Percentiles rank a stretch among this genome's conserved stretches.
Conservation (phyloP, 345 rosid genomes). For the Rhodomyrtus tomentosa region DNA sequence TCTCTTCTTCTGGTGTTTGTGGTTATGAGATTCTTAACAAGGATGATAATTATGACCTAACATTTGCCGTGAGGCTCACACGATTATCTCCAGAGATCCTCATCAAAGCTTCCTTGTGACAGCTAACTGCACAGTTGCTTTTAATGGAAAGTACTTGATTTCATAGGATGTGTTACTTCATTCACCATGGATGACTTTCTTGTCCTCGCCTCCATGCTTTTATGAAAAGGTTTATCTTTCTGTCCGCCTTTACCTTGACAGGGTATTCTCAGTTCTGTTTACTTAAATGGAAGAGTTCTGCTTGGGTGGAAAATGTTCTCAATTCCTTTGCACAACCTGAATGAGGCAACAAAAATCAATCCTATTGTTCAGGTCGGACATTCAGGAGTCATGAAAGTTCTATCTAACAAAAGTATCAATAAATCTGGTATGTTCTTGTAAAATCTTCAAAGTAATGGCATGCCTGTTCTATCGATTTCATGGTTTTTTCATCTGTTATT, state of each 20-base stretch:
- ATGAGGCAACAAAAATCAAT: constrained; percentile 32
- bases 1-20: not conserved
- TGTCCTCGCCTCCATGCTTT: not conserved
- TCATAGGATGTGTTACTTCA: not conserved
- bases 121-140: not conserved
- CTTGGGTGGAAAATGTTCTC: constrained; percentile 72
- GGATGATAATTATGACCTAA: not conserved
- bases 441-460: not conserved
- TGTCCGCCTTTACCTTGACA: constrained; percentile 9
- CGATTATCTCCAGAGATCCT: not conserved
- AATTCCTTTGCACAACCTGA: constrained; percentile 64
- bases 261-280: constrained; percentile 81
- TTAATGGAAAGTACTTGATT: not conserved
- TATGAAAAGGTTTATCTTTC: not conserved
- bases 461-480: not conserved
- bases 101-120: not conserved
- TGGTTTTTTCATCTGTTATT: not conserved
- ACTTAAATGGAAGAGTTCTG: constrained; percentile 44
- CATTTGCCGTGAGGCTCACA: not conserved
- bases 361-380: constrained; percentile 17
- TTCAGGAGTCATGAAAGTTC: constrained; percentile 8
- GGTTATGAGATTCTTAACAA: not conserved
- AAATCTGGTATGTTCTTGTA: constrained; percentile 23
- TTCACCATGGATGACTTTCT: not conserved
- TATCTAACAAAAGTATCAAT: constrained; percentile 7